Percentiles rank a stretch among this genome's conserved stretches.
phyloP scores from a whole-genome alignment of 768 basidiomycete genomes.

The Tricholoma flavovirens region DNA sequence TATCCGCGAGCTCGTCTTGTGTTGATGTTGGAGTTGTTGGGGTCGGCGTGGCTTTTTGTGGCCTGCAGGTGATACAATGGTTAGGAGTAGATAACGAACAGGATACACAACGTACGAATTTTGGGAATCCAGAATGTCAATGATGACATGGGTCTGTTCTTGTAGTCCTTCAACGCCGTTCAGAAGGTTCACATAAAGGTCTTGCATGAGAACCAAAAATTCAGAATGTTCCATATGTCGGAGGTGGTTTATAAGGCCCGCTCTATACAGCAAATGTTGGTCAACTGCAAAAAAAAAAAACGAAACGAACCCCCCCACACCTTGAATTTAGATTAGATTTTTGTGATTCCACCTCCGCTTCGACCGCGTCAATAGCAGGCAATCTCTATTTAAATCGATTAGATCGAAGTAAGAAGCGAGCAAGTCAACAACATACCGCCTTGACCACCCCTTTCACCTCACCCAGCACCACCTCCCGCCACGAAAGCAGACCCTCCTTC shows the following conservation, averaged over 20 bases:
- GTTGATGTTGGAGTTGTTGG: conserved; percentile 37
- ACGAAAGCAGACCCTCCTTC: conserved; percentile 59
- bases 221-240: conserved; percentile 62
- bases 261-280: conserved; percentile 12
- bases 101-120: conserved; percentile 20
- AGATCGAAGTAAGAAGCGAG: background rate
- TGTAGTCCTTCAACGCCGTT: conserved; percentile 66
- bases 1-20: conserved; percentile 68
- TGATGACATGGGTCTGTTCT: conserved; percentile 49
- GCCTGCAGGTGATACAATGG: background rate
- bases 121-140: conserved; percentile 50
- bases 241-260: conserved; percentile 48
- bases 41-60: background rate
- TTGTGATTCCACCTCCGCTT: conserved; percentile 31
- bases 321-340: conserved; percentile 11
- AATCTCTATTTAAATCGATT: conserved; percentile 40
- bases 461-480: conserved; percentile 62
- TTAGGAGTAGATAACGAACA: background rate
- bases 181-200: conserved; percentile 57
- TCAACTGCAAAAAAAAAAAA: background rate
- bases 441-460: conserved; percentile 55
- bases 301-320: conserved; percentile 1
- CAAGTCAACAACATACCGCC: conserved; percentile 39
- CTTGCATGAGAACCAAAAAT: conserved; percentile 57
- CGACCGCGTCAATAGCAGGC: conserved; percentile 52